Evolutionary conservation across 2,329 filamentous ascomycete genomes (phyloP).

Genomic region (Xylariaceae sp.): DNA sequence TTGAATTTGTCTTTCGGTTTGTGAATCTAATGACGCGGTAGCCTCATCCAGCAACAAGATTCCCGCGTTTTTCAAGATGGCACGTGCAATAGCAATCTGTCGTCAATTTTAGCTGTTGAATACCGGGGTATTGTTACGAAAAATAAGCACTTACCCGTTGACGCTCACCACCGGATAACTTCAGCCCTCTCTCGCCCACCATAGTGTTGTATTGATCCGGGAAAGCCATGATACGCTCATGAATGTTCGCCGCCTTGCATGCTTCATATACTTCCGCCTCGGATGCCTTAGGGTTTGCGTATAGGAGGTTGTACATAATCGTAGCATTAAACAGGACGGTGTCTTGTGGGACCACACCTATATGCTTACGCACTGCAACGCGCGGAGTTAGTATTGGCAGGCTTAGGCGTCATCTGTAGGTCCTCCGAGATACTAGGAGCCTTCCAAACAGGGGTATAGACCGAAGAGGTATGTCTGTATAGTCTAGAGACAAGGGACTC

Average conservation of each 20-base stretch:
- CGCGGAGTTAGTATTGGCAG: background rate
- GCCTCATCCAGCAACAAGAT: conserved; percentile 69
- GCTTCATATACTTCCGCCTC: conserved; percentile 54
- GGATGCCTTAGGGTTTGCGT: conserved; percentile 50
- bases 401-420: background rate
- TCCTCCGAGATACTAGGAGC: background rate
- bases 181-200: conserved; percentile 29
- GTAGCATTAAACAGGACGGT: conserved; percentile 56
- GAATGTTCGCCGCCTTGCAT: conserved; percentile 53
- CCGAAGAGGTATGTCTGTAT: too few species aligned
- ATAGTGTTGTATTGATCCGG: conserved; percentile 40
- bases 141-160: conserved; percentile 43
- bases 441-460: background rate
- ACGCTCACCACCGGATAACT: conserved; percentile 56
- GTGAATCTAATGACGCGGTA: conserved; percentile 63
- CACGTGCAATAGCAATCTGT: conserved; percentile 55
- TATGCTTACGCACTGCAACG: conserved; percentile 42
- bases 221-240: conserved; percentile 54
- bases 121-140: background rate
- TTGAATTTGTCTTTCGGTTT: conserved; percentile 57
- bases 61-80: conserved; percentile 64
- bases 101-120: background rate
- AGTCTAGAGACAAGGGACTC: background rate
- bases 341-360: conserved; percentile 54
- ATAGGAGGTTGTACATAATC: conserved; percentile 57